These are phyloP conservation scores for Rosa lucieae DNA, from an alignment of 306 rosid species.

Conservation along the genomic window DNA sequence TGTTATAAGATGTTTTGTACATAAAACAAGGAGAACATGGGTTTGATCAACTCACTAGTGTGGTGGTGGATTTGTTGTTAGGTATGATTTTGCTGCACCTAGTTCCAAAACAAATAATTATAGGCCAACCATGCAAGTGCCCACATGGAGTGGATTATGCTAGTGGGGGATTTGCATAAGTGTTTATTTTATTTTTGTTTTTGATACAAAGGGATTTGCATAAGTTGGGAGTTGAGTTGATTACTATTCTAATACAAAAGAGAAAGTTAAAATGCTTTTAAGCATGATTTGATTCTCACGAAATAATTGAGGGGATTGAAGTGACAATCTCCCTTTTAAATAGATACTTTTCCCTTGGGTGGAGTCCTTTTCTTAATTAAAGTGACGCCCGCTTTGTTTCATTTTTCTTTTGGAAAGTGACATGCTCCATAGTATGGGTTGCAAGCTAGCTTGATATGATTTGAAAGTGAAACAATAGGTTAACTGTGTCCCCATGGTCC, in stretches of 20 bases:
- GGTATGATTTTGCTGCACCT: slow-evolving; percentile 14
- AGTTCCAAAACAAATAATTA: slow-evolving; percentile 14
- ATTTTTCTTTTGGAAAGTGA: background rate
- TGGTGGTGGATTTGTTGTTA: slow-evolving; percentile 14
- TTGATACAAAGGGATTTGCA: background rate
- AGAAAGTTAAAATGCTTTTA: background rate
- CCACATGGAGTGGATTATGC: slow-evolving; percentile 27
- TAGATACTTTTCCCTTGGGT: slow-evolving; percentile 1
- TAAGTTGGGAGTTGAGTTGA: background rate
- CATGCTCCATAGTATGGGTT: background rate
- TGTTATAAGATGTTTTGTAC: background rate
- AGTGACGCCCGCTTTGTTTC: slow-evolving; percentile 20
- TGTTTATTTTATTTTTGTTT: too few species aligned
- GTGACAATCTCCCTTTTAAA: slow-evolving; percentile 27
- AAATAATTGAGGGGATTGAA: slow-evolving; percentile 28
- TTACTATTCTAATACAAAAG: slow-evolving; percentile 6
- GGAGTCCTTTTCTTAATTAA: slow-evolving; percentile 19
- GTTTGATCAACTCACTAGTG: background rate
- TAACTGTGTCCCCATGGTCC: background rate
- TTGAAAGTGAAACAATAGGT: slow-evolving; percentile 3
- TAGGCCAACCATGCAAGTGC: background rate
- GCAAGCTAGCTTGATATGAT: slow-evolving; percentile 4
- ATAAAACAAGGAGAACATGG: slow-evolving; percentile 13
- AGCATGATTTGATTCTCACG: slow-evolving; percentile 30
- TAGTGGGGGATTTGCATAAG: background rate